Evolutionary conservation across 2,329 filamentous ascomycete species (phyloP), one percentile per base, ranked within the genome.

Genomic region (Diplocarpon mali): DNA sequence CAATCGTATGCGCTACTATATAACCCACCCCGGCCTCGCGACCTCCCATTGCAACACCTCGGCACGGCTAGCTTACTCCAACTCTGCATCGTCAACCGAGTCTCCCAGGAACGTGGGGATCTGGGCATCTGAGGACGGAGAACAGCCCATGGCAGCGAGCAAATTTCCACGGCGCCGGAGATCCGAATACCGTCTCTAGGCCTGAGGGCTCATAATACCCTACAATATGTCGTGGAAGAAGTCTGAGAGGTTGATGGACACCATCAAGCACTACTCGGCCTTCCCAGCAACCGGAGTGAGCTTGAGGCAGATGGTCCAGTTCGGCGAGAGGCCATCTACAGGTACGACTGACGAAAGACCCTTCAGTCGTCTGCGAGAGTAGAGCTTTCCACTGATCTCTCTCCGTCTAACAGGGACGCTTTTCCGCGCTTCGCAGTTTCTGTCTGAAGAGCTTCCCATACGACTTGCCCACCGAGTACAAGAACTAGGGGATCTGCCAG

Each of bases 271-370:
- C 69, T 95, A 95, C 76, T 86, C 88, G 65, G 87, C 80, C 67
- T 98, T 96, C 67, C 92, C 92, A 54, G 92, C 92, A 50, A 98
- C 92, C 12, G 92, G 92, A 60, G 85, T 93, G 59, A 95, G 89
- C 64, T 74, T 98, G 67, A 79, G 92, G 65, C 92, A 98, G 74
- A 98, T 98, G 92, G 90, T 96, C 47, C 90, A 96, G 66, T 96
- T 96, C 65, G 90, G 90, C 62, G 88, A 95, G 70, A 85, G 80
- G 64, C 89, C 90, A 42, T 95, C 89, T 13, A 85, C 81, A 58
- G 87, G 86, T 92, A 71, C n/a, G 30, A 14, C n/a, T 14, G 30
- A 4, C 5, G 3, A 5, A 5, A 32, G n/a, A 12, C 3, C 30
- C 30, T 12, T 14, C 4, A 32, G 11, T 12, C n/a, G 4, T 14